Evolutionary conservation across 2,329 filamentous ascomycete genomes (phyloP), one percentile per base, ranked within the genome.

Genomic region (Blastomyces gilchristii): DNA sequence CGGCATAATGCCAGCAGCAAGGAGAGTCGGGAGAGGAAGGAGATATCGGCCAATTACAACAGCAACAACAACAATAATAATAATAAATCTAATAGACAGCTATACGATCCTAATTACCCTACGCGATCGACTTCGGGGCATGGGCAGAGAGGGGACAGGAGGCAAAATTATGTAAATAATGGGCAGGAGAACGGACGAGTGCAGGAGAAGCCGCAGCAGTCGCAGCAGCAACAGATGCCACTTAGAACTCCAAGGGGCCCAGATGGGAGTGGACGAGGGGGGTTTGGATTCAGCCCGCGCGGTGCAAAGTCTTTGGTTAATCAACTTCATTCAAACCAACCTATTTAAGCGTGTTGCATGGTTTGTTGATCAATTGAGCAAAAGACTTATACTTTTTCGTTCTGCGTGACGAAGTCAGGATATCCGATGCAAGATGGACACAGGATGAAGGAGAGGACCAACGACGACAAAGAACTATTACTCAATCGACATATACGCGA

Each of bases 181-280:
- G 57, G 5, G 16, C 43, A 31, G 34, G 41, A 59, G 8, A 49
- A 31, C 31, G 57, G 34, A 25, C 41, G 28, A 28, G 14, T 25
- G 8, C 39, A 47, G 18, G 52, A 54, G 37, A 22, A 41, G 25
- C 37, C 12, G n/a, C 25, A 67, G 54, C 70, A 68, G 61, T 67
- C 58, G 59, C 66, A 79, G 31, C 52, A 18, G 31, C 52, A 72
- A 67, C 60, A 88, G 58, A 85, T 87, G 66, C 83, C 89, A 18
- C 83, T 91, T 64, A 85, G 92, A 66, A 80, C 84, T 70, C 91
- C 92, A 1, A 83, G 84, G 69, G 91, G 91, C 11, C 92, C 92
- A 11, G 89, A 95, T 71, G 82, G 83, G 57, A 89, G 81, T 71
- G 89, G 89, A 63, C 83, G 88, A 70, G 89, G 87, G 63, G 90